These are phyloP conservation scores for Mycosarcoma mackinlayi DNA, from an alignment of 1,284 basidiomycete species.

Conservation along the genomic window DNA sequence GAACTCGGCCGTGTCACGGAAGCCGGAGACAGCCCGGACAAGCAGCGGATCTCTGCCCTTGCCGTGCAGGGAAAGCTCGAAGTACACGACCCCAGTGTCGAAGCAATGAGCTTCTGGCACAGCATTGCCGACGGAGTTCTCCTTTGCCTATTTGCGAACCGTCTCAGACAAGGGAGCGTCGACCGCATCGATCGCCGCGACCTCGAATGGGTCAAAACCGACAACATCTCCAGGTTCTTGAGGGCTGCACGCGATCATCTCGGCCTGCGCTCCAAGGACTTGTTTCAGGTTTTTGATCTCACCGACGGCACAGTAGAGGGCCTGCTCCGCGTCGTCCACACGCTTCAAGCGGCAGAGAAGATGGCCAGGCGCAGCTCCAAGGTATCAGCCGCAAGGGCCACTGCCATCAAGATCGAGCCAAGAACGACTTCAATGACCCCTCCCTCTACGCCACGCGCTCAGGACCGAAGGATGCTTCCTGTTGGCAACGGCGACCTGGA, in stretches of 20 bases:
- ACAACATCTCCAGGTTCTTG: conserved; percentile 58
- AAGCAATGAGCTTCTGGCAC: conserved; percentile 50
- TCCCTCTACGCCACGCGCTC: conserved; percentile 37
- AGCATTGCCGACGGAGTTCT: conserved; percentile 56
- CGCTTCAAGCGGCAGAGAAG: conserved; percentile 44
- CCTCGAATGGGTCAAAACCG: conserved; percentile 49
- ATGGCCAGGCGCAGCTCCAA: conserved; percentile 29
- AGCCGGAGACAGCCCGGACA: conserved; percentile 25
- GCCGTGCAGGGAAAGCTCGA: conserved; percentile 26
- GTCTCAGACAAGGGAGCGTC: conserved; percentile 38
- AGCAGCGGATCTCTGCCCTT: conserved; percentile 33
- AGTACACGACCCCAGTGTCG: conserved; percentile 22
- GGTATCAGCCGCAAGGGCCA: conserved; percentile 17
- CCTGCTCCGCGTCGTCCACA: conserved; percentile 53
- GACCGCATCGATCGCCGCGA: conserved; percentile 54
- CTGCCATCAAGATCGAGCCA: conserved; percentile 38
- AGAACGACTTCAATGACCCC: conserved; percentile 48
- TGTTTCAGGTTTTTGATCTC: conserved; percentile 57
- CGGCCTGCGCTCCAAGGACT: conserved; percentile 53
- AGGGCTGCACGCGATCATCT: conserved; percentile 54
- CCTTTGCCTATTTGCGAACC: conserved; percentile 53
- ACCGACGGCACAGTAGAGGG: conserved; percentile 52
- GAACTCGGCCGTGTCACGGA: conserved; percentile 38
- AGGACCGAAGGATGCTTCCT: conserved; percentile 30
- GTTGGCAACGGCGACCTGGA: conserved; percentile 35